Conservation (phyloP, 139 green algal genomes). For the Auxenochlorella pyrenoidosa region DNA sequence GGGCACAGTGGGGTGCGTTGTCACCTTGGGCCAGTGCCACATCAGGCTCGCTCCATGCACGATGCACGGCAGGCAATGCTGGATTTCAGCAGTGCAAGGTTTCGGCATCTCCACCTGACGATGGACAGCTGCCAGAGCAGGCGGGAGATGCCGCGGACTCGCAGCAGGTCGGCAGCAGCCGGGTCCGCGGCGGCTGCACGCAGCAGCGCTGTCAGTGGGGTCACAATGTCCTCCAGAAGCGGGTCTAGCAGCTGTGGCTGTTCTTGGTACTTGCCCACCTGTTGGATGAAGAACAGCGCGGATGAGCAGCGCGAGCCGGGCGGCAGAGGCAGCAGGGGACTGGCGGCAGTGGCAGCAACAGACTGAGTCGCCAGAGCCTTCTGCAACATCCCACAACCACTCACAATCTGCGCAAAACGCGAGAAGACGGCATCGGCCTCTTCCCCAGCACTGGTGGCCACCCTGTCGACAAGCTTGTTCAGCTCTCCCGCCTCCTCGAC, state of each 20-base stretch:
- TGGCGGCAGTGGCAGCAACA: neutral
- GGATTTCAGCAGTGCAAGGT: neutral
- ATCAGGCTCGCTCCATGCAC: too few relatives aligned
- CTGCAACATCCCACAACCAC: neutral
- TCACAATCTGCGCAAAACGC: slow-evolving; percentile 68
- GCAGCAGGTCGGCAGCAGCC: neutral
- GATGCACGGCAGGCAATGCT: neutral
- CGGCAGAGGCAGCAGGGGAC: neutral
- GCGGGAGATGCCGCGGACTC: slow-evolving; percentile 53
- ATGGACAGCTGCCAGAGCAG: slow-evolving; percentile 84
- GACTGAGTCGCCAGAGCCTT: neutral
- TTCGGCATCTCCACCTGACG: slow-evolving; percentile 59
- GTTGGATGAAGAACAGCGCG: neutral
- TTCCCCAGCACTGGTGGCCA: slow-evolving; percentile 40
- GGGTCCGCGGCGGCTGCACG: neutral
- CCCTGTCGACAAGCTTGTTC: slow-evolving; percentile 43
- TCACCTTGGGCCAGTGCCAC: too few relatives aligned
- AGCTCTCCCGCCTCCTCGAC: slow-evolving; percentile 63
- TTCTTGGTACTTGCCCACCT: slow-evolving; percentile 96
- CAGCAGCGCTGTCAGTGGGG: slow-evolving; percentile 76
- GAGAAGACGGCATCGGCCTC: slow-evolving; percentile 38
- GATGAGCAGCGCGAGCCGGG: neutral
- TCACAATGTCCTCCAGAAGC: slow-evolving; percentile 82
- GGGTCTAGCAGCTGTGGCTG: slow-evolving; percentile 94
- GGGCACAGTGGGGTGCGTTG: too few relatives aligned